Percentiles rank a stretch among this genome's conserved stretches.
Conservation (phyloP, 345 rosid species). For the Aurinia saxatilis region DNA sequence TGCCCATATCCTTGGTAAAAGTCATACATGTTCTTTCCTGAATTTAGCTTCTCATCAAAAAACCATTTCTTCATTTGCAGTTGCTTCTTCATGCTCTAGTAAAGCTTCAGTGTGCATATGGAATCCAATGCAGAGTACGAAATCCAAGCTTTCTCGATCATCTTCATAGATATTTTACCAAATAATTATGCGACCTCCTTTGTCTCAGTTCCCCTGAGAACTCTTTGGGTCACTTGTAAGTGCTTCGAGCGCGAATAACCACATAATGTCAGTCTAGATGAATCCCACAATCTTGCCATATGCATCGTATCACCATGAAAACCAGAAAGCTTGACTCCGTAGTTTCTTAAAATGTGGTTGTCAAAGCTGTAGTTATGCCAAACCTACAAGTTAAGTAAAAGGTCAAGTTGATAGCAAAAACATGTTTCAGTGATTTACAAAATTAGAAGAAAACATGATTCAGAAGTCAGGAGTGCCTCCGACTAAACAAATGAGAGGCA, state of each 20-base stretch:
- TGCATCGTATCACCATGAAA: slow-evolving; percentile 99
- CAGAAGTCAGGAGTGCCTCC: neutral
- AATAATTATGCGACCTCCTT: slow-evolving; percentile 48
- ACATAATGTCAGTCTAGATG: slow-evolving; percentile 67
- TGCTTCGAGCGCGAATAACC: slow-evolving; percentile 97
- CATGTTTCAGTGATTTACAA: neutral
- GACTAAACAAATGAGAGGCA: neutral
- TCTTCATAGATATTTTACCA: slow-evolving; percentile 89
- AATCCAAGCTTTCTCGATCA: slow-evolving; percentile 71
- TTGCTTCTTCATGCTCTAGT: slow-evolving; percentile 65
- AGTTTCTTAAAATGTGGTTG: slow-evolving; percentile 71
- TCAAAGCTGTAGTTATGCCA: slow-evolving; percentile 99
- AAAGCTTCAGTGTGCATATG: slow-evolving; percentile 79
- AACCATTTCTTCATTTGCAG: slow-evolving; percentile 55
- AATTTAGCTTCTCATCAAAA: slow-evolving; percentile 40
- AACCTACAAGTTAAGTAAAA: slow-evolving; percentile 43
- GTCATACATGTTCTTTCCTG: slow-evolving; percentile 58
- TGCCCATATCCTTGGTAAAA: slow-evolving; percentile 74
- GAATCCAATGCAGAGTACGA: slow-evolving; percentile 93
- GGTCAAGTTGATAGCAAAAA: neutral
- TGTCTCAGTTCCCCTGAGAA: slow-evolving; percentile 42
- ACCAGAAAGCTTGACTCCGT: slow-evolving; percentile 70
- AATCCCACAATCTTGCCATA: slow-evolving; percentile 96
- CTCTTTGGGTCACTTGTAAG: slow-evolving; percentile 63
- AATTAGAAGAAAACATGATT: neutral